These are phyloP conservation scores for Cerioporus squamosus DNA, from an alignment of 1,284 basidiomycete species.

Conservation along the genomic window DNA sequence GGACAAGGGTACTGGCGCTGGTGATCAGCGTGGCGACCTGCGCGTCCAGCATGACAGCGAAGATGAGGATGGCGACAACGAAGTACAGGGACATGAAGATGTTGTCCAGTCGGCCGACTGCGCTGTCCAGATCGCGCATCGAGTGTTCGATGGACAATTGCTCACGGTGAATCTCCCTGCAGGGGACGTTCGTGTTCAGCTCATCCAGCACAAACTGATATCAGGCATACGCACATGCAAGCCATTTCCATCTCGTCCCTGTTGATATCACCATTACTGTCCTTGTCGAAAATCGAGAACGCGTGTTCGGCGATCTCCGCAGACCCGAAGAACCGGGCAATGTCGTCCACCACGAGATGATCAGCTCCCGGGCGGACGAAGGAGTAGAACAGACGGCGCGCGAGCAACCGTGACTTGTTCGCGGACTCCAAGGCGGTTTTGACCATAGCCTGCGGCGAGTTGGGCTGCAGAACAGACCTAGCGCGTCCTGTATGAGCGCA, in stretches of 20 bases:
- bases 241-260: conserved; percentile 81
- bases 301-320: conserved; percentile 67
- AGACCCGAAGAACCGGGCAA: conserved; percentile 74
- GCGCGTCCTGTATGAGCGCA: conserved; percentile 15
- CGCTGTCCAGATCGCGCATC: conserved; percentile 91
- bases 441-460: conserved; percentile 85
- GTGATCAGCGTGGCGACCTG: conserved; percentile 78
- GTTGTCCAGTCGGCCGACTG: conserved; percentile 80
- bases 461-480: conserved; percentile 85
- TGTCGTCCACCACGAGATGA: conserved; percentile 69
- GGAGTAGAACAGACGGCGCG: conserved; percentile 87
- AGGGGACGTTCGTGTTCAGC: background rate
- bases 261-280: conserved; percentile 79
- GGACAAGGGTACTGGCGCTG: conserved; percentile 81
- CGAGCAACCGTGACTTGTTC: conserved; percentile 85
- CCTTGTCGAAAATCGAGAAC: conserved; percentile 84
- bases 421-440: conserved; percentile 78
- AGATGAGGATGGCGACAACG: conserved; percentile 72
- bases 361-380: conserved; percentile 72
- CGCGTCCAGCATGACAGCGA: conserved; percentile 77
- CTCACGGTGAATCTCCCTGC: conserved; percentile 82
- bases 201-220: background rate
- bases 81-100: conserved; percentile 73
- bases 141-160: conserved; percentile 84
- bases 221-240: conserved; percentile 54